These are phyloP conservation scores for Cylindrodendrum hubeiense DNA, from an alignment of 2,329 filamentous ascomycete species.

Conservation along the genomic window DNA sequence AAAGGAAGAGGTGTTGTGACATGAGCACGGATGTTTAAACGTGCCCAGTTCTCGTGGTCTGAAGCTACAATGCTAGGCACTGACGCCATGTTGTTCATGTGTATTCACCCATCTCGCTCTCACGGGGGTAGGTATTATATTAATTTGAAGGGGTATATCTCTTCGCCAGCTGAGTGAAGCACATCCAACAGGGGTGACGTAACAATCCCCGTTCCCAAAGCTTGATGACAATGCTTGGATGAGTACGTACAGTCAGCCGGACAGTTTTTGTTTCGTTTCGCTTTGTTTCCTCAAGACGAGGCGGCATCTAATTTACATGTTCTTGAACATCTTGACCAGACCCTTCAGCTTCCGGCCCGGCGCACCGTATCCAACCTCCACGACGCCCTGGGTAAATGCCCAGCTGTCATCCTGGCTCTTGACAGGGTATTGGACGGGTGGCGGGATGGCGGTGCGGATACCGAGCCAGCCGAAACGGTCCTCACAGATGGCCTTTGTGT, in stretches of 20 bases:
- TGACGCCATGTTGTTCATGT: not conserved
- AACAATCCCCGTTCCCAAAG: not conserved
- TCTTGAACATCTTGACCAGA: slow-evolving; percentile 57
- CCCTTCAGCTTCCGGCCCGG: slow-evolving; percentile 53
- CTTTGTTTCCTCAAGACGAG: not conserved
- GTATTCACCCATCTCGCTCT: not conserved
- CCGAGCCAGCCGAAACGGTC: slow-evolving; percentile 76
- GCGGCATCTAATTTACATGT: slow-evolving; percentile 48
- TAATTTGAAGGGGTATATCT: not conserved
- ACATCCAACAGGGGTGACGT: not conserved
- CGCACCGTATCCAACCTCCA: slow-evolving; percentile 70
- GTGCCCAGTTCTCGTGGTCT: not conserved
- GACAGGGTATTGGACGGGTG: slow-evolving; percentile 85
- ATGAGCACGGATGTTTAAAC: no score
- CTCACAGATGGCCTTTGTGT: slow-evolving; percentile 86
- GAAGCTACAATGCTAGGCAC: not conserved
- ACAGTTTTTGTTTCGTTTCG: not conserved
- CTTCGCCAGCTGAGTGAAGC: not conserved
- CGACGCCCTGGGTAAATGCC: slow-evolving; percentile 72
- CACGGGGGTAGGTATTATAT: not conserved
- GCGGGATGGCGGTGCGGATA: slow-evolving; percentile 82
- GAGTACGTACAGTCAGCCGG: not conserved
- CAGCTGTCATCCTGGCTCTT: slow-evolving; percentile 72
- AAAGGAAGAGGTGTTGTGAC: not conserved
- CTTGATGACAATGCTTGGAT: not conserved